Evolutionary conservation across 2,329 filamentous ascomycete species (phyloP).

Genomic region (Aaosphaeria arxii): DNA sequence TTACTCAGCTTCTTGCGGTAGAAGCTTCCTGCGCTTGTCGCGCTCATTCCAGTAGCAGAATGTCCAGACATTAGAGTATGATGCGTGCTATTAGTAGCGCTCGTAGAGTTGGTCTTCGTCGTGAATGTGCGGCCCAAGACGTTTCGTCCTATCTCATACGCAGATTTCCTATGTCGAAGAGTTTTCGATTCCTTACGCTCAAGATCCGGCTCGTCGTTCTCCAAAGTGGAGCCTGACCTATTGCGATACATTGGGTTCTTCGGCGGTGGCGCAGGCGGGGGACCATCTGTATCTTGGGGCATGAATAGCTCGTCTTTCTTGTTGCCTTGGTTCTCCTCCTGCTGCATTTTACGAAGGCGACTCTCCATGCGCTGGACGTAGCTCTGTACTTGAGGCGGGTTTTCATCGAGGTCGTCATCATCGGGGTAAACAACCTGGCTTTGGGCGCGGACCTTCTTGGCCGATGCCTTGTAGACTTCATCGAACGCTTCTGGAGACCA

Average conservation of each 20-base stretch:
- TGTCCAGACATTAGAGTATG: conserved; percentile 90
- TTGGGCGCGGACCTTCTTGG: conserved; percentile 49
- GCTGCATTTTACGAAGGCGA: conserved; percentile 69
- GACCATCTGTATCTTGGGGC: conserved; percentile 38
- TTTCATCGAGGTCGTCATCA: conserved; percentile 54
- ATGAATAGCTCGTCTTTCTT: conserved; percentile 51
- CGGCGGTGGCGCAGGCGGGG: conserved; percentile 61
- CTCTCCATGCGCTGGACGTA: conserved; percentile 93
- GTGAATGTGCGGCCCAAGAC: conserved; percentile 77
- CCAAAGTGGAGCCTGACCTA: conserved; percentile 40
- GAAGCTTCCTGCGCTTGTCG: conserved; percentile 91
- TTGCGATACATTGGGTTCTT: conserved; percentile 47
- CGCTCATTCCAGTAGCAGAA: conserved; percentile 87
- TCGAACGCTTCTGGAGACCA: conserved; percentile 93
- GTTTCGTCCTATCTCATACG: conserved; percentile 71
- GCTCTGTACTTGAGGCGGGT: conserved; percentile 71
- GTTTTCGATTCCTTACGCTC: conserved; percentile 27
- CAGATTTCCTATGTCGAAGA: conserved; percentile 66
- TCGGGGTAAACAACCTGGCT: conserved; percentile 22
- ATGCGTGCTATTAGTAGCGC: conserved; percentile 68
- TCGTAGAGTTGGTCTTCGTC: conserved; percentile 80
- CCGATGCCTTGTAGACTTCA: conserved; percentile 45
- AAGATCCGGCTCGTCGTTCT: conserved; percentile 18
- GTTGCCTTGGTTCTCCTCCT: conserved; percentile 33
- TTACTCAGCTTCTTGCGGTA: conserved; percentile 66